Base-by-base conservation (phyloP, 2,329 filamentous ascomycete genomes). In the Ophiocordyceps camponoti-floridani region DNA sequence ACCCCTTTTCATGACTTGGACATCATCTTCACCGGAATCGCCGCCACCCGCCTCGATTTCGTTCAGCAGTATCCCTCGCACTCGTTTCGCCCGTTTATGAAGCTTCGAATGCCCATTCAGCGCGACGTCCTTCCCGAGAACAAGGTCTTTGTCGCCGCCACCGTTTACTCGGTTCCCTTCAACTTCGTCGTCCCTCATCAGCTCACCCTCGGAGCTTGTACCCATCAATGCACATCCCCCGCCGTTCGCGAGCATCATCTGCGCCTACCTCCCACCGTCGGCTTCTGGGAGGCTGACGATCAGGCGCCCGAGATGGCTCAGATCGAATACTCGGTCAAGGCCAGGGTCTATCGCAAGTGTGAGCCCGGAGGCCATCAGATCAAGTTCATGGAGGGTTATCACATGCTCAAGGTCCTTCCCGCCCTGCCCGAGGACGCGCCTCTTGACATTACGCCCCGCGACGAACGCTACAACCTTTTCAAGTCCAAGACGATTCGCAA, bases 141-240 rank as follows among this genome's bases (percentile, higher is more conserved):
- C 18, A 60, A 65, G 31, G 52, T 73, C 28, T 68, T 75, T 47
- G 60, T 68, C 55, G 61, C 64, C n/a, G 69, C 65, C 2, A 56
- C 56, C 49, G 63, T 62, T 26, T 72, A 73, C 56, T 64, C 53
- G 13, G 56, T 77, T 23, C 73, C 73, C n/a, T 73, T 77, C 60
- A 59, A 73, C 59, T 77, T 77, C 50, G 67, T 77, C 47, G 66
- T 77, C 14, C 73, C 73, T n/a, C 62, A 64, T 50, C 67, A 75
- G 45, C 67, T 77, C 47, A 76, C 73, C 16, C 61, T 76, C 43
- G 66, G 65, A 47, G 71, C 73, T 16, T 77, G 73, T 62, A 68
- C 61, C 51, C 73, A 77, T 59, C 51, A 56, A 27, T 63, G 66
- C 45, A 58, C 62, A 38, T 62, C 62, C 38, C 58, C 62, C n/a